phyloP scores from a whole-genome alignment of 495 filamentous ascomycete genomes.

The Aspergillus coremiiformis region DNA sequence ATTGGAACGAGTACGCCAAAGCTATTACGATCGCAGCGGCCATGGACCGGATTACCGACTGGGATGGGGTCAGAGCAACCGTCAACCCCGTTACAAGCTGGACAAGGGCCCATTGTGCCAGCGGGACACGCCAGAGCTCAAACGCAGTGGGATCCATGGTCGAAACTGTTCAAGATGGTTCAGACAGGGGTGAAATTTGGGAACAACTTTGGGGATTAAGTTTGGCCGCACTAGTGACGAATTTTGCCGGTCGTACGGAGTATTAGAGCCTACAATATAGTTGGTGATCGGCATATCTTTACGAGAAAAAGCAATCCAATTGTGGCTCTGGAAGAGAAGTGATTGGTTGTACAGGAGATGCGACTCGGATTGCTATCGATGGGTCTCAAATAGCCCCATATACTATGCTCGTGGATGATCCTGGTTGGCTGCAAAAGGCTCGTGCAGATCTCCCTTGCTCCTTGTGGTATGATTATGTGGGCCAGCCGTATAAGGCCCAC shows the following conservation, averaged over 20 bases:
- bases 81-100: constrained; percentile 10
- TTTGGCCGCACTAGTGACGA: not conserved
- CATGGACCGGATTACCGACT: constrained; percentile 4
- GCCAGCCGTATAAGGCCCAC: not conserved
- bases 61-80: constrained; percentile 7
- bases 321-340: not conserved
- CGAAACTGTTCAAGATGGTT: not conserved
- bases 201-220: not conserved
- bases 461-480: not conserved
- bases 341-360: not conserved
- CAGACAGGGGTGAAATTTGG: not conserved
- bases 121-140: constrained; percentile 6
- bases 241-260: not conserved
- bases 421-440: not conserved
- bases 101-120: constrained; percentile 7
- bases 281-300: not conserved
- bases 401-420: not conserved
- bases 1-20: constrained; percentile 4
- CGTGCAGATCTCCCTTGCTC: not conserved
- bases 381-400: not conserved
- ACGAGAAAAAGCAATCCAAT: not conserved
- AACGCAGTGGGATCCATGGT: not conserved
- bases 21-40: constrained; percentile 1
- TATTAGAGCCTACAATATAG: not conserved
- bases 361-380: not conserved